Evolutionary conservation across 257 asterid species (phyloP), one percentile per base, ranked within the genome.

Genomic region (Knoxia roxburghii): DNA sequence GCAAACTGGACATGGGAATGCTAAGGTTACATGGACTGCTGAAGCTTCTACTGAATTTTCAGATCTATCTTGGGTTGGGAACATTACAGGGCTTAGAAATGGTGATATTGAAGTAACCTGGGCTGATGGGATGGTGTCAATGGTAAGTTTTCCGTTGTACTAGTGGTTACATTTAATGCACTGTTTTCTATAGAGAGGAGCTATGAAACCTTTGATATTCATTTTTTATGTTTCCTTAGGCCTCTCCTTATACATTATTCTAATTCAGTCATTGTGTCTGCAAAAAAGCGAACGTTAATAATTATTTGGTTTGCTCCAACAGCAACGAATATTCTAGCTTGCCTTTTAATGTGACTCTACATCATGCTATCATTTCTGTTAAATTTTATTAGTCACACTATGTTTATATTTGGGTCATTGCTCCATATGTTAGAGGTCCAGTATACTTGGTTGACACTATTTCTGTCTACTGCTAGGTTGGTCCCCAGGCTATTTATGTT

Each of bases 401-500:
- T 59, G 33, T 48, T 55, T 9, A 9, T 5, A 58, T 61, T 24
- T 51, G 21, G 27, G 5, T 53, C 10, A 11, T 1, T 41, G 7
- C 40, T 54, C 17, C 24, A 69, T 48, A 17, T 15, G 45, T 30
- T 20, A 40, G 61, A 51, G 45, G 39, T 45, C n/a, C 24, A 40
- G 49, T 45, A 17, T 35, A 59, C 45, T 18, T 73, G 57, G 27
- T 64, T 43, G 43, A 55, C 39, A 39, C 43, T 49, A 33, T 48
- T 26, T 26, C 46, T 56, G 10, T 72, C 50, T 61, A 52, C 56
- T 69, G 50, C 68, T 78, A 95, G 99, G 99, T 95, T 73, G 99
- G 99, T 65, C 99, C 99, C 70, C 99, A 95, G 78, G 98, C 98
- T 63, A 91, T 95, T 78, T 95, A 87, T 82, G 99, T 95, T 72